Evolutionary conservation across 2,329 filamentous ascomycete species (phyloP).

Genomic region (Aspergillus sp.): DNA sequence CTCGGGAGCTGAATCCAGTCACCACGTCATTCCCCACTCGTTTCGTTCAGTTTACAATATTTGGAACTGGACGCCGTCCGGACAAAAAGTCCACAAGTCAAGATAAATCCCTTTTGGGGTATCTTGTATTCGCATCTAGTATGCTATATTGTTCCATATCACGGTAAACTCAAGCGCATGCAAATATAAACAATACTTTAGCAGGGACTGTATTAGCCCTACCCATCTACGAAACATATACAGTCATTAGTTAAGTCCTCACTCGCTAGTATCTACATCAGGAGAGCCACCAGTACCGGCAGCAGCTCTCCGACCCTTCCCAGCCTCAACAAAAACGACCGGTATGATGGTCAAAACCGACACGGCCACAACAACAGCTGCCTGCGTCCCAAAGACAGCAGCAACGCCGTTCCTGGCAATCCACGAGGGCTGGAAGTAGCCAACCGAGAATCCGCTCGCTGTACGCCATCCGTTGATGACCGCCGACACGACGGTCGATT

Average conservation of each 20-base stretch:
- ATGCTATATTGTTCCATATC: no score
- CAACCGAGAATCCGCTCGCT: conserved; percentile 39
- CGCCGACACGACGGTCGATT: conserved; percentile 34
- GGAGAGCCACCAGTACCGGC: no score
- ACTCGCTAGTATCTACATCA: no score
- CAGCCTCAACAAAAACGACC: conserved; percentile 19
- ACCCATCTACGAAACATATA: no score
- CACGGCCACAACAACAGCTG: conserved; percentile 28
- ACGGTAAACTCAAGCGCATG: no score
- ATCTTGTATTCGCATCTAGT: no score
- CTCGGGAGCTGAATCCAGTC: background rate
- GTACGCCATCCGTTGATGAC: conserved; percentile 43
- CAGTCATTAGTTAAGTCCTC: no score
- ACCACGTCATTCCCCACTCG: background rate
- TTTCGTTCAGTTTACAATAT: background rate
- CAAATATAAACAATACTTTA: no score
- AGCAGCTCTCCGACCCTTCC: background rate
- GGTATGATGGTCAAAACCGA: conserved; percentile 29
- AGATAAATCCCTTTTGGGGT: no score
- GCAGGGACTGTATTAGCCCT: no score
- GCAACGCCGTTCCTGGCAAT: conserved; percentile 32
- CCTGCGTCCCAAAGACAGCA: conserved; percentile 36
- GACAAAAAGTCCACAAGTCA: no score
- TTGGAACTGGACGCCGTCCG: background rate
- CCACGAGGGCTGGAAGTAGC: conserved; percentile 40